A percentile compares a stretch with the other conserved stretches of the same genome.
These are phyloP conservation scores for Boletus rubescentipes DNA, from an alignment of 768 basidiomycete genomes.

Conservation along the genomic window DNA sequence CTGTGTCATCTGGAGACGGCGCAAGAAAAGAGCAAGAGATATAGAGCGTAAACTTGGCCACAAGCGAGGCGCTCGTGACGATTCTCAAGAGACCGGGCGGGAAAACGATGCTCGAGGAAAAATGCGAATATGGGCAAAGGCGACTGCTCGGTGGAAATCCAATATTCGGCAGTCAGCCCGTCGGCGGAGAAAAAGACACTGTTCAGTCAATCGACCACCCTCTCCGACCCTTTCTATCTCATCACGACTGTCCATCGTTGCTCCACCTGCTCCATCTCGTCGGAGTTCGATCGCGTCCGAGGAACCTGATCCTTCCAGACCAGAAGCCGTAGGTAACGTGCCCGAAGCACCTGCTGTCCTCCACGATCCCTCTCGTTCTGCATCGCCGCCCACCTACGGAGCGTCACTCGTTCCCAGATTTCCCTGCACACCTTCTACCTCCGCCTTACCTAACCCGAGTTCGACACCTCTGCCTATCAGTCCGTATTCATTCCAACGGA, in stretches of 20 bases:
- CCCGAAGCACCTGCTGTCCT: constrained; percentile 2
- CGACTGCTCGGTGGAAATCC: constrained; percentile 67
- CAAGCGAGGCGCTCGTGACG: constrained; percentile 23
- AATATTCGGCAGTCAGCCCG: constrained; percentile 61
- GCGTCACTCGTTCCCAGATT: constrained; percentile 23
- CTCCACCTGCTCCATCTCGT: constrained; percentile 22
- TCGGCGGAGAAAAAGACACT: constrained; percentile 42
- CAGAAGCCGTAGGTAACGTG: neutral
- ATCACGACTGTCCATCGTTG: constrained; percentile 3
- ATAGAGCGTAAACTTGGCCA: constrained; percentile 47
- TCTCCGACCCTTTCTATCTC: constrained; percentile 20
- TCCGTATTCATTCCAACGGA: constrained; percentile 4
- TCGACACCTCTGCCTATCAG: constrained; percentile 13
- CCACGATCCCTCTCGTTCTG: constrained; percentile 21
- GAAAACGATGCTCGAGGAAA: constrained; percentile 50
- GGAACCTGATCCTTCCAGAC: constrained; percentile 4
- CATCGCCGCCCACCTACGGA: constrained; percentile 48
- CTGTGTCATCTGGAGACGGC: constrained; percentile 58
- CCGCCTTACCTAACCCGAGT: constrained; percentile 5
- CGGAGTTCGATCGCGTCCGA: constrained; percentile 28
- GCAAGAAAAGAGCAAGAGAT: constrained; percentile 43
- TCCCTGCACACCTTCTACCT: constrained; percentile 1
- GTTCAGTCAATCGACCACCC: constrained; percentile 7
- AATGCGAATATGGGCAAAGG: constrained; percentile 62
- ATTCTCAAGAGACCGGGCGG: constrained; percentile 31